Base-by-base conservation (phyloP, 2,329 filamentous ascomycete species). In the Colletotrichum sp. region DNA sequence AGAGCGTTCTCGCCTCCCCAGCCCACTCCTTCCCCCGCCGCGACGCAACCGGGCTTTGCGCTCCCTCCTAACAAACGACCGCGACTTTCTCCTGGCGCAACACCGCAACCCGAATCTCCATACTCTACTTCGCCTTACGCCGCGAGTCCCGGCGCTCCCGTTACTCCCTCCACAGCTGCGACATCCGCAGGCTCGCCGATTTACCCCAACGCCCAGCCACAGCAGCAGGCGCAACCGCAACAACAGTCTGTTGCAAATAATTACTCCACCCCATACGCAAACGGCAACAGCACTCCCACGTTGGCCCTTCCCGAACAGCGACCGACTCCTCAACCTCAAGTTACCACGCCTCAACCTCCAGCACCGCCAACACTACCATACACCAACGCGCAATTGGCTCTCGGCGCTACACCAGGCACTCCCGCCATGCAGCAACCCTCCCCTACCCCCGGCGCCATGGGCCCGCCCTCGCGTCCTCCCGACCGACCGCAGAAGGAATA, bases 41-140 rank as follows among this genome's bases (percentile, higher is more conserved):
- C 89, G 27, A 87, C 89, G 36, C 89, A 90, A 78, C 86, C 89
- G 19, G 86, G 84, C 69, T 93, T 85, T 80, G 82, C 84, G 76
- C 90, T 93, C 65, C 94, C 94, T 65, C 93, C 95, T 19, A 91
- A 90, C 75, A 96, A 97, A 87, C 91, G 94, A 83, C 93, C 90
- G 83, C 93, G 92, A 72, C 86, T 95, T 64, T 95, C 93, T 30
- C 93, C 93, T 68, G 93, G 92, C 73, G 90, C 93, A 39, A 86
- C 89, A n/a, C 93, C 94, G 32, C 92, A 93, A 79, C 93, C 93
- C 74, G 89, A 87, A 67, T 94, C 92, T 39, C 91, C 92, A 1
- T 92, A 92, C 81, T 87, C 88, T 78, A 84, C 86, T 79, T 88
- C 91, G 77, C 85, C 89, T 79, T 90, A 88, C 79, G 84, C 84